Conservation (phyloP, 1,284 basidiomycete genomes). For the Puccinia hordei region DNA sequence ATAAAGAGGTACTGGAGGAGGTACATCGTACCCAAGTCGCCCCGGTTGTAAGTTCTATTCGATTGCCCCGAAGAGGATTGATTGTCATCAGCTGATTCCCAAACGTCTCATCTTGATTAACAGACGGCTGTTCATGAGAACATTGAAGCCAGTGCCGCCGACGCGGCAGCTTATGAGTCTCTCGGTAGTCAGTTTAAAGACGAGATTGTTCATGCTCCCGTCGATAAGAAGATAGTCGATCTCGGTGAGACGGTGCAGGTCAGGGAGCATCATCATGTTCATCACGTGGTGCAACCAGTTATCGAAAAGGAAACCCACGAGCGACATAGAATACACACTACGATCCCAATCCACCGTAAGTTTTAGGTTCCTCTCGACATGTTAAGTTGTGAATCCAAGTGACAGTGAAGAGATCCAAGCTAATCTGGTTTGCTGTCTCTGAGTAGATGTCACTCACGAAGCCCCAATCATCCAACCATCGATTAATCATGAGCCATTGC, state of each 20-base stretch:
- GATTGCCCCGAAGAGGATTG: background rate
- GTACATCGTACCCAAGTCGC: slow-evolving; percentile 38
- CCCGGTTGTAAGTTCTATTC: slow-evolving; percentile 17
- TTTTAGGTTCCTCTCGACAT: background rate
- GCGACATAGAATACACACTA: slow-evolving; percentile 58
- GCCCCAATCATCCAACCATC: slow-evolving; percentile 58
- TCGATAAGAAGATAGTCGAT: slow-evolving; percentile 55
- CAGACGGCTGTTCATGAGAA: slow-evolving; percentile 56
- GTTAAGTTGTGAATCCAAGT: slow-evolving; percentile 51
- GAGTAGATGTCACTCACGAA: slow-evolving; percentile 55
- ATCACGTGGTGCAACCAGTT: slow-evolving; percentile 59
- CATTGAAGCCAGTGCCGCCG: slow-evolving; percentile 58
- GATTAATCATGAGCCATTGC: slow-evolving; percentile 56
- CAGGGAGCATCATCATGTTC: slow-evolving; percentile 58
- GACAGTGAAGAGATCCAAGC: background rate
- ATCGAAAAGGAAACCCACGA: slow-evolving; percentile 58
- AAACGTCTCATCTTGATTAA: slow-evolving; percentile 33
- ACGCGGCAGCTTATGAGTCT: slow-evolving; percentile 56
- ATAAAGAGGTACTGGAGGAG: slow-evolving; percentile 31
- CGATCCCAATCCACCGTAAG: slow-evolving; percentile 53
- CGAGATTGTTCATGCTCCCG: slow-evolving; percentile 52
- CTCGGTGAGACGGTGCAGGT: slow-evolving; percentile 57
- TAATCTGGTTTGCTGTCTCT: background rate
- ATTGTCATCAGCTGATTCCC: background rate
- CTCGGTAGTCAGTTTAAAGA: slow-evolving; percentile 55